These are phyloP conservation scores for Nemania sp. DNA, from an alignment of 2,329 filamentous ascomycete species.

Conservation along the genomic window DNA sequence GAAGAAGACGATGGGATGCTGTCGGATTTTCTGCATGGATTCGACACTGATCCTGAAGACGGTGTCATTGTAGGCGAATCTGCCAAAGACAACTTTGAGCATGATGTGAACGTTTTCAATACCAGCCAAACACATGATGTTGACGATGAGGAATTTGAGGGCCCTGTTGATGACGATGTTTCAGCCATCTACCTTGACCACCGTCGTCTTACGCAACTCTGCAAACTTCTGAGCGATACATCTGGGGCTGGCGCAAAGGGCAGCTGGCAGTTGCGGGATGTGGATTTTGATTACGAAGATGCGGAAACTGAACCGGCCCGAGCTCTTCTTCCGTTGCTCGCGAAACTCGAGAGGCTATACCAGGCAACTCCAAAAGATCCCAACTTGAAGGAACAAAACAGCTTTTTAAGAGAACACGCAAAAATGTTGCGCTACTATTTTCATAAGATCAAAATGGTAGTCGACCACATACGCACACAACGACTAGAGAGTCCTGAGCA, in stretches of 20 bases:
- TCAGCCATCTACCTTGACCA: slow-evolving; percentile 28
- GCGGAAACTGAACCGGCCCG: slow-evolving; percentile 28
- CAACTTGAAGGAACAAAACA: slow-evolving; percentile 33
- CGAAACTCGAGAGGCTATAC: slow-evolving; percentile 36
- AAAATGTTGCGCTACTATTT: slow-evolving; percentile 36
- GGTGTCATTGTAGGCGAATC: slow-evolving; percentile 21
- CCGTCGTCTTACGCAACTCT: slow-evolving; percentile 23
- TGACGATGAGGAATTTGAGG: slow-evolving; percentile 26
- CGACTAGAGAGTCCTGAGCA: slow-evolving; percentile 15
- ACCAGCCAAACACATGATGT: slow-evolving; percentile 15
- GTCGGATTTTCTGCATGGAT: slow-evolving; percentile 20
- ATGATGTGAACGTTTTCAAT: slow-evolving; percentile 33
- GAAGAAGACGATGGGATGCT: not conserved
- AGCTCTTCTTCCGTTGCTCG: slow-evolving; percentile 28
- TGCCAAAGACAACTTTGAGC: slow-evolving; percentile 30
- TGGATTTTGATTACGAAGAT: slow-evolving; percentile 22
- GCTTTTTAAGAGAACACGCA: slow-evolving; percentile 33
- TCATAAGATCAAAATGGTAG: slow-evolving; percentile 27
- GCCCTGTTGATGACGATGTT: slow-evolving; percentile 29
- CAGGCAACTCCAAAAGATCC: slow-evolving; percentile 28
- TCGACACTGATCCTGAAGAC: slow-evolving; percentile 21
- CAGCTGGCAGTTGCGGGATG: slow-evolving; percentile 29
- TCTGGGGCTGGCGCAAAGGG: slow-evolving; percentile 32
- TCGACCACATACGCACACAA: slow-evolving; percentile 32
- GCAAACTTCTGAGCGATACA: slow-evolving; percentile 27